phyloP scores from a whole-genome alignment of 2,329 filamentous ascomycete genomes.

The Penicillium sp. region DNA sequence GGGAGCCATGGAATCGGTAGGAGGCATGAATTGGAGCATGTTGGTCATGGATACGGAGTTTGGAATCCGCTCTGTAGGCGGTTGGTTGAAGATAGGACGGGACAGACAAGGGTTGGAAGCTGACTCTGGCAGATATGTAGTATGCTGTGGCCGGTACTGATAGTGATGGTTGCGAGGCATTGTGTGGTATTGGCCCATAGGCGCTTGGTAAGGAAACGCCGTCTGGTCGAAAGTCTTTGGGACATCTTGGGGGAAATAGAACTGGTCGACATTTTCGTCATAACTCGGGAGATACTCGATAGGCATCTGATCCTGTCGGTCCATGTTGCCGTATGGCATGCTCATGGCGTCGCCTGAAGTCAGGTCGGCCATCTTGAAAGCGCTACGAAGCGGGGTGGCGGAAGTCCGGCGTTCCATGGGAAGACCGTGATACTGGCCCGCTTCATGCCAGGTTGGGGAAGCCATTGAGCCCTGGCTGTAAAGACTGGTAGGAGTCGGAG shows the following conservation, averaged over 20 bases:
- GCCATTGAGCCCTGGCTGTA: conserved; percentile 44
- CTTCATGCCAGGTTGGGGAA: conserved; percentile 43
- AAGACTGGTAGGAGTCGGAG: conserved; percentile 43
- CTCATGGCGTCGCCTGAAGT: conserved; percentile 37
- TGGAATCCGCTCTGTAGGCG: conserved; percentile 33
- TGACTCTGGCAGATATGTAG: conserved; percentile 42
- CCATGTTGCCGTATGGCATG: conserved; percentile 38
- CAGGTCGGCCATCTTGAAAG: conserved; percentile 42
- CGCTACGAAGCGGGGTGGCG: conserved; percentile 38
- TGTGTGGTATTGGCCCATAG: conserved; percentile 40
- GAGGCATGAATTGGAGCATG: conserved; percentile 42
- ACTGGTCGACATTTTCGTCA: conserved; percentile 43
- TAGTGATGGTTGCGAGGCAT: conserved; percentile 41
- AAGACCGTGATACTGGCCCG: conserved; percentile 31
- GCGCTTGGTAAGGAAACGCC: conserved; percentile 37
- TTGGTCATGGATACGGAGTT: conserved; percentile 43
- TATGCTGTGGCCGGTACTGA: conserved; percentile 37
- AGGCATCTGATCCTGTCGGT: conserved; percentile 38
- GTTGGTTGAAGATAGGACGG: conserved; percentile 43
- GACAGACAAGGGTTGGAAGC: conserved; percentile 45
- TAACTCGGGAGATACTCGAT: conserved; percentile 44
- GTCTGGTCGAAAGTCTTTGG: conserved; percentile 41
- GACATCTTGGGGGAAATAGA: conserved; percentile 42
- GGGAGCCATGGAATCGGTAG: conserved; percentile 37
- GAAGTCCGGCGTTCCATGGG: conserved; percentile 33